Percentiles rank a stretch among this genome's conserved stretches.
These are phyloP conservation scores for Dendrothele bispora DNA, from an alignment of 768 basidiomycete genomes.

Conservation along the genomic window DNA sequence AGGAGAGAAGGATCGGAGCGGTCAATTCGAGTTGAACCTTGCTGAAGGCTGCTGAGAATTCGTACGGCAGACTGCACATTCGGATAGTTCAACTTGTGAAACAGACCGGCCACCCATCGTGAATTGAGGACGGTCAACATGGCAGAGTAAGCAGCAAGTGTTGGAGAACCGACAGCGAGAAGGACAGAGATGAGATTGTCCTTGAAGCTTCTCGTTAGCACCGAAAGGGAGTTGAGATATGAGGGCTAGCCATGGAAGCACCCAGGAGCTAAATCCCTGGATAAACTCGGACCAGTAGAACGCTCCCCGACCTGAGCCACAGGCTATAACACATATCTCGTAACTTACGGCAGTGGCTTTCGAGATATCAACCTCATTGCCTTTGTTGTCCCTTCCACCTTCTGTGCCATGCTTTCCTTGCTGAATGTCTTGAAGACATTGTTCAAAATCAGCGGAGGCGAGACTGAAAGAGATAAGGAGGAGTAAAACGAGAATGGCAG, in stretches of 20 bases:
- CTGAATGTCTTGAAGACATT: neutral
- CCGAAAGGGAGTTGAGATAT: constrained; percentile 53
- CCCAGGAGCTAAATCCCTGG: constrained; percentile 43
- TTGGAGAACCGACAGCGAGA: constrained; percentile 44
- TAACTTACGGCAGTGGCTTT: constrained; percentile 3
- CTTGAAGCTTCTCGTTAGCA: constrained; percentile 29
- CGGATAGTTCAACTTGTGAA: constrained; percentile 27
- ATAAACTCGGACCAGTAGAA: constrained; percentile 30
- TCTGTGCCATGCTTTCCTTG: neutral
- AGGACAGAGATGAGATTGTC: constrained; percentile 43
- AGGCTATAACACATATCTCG: neutral
- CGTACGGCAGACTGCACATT: constrained; percentile 29
- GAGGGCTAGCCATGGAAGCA: constrained; percentile 48
- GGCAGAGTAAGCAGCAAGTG: constrained; percentile 45
- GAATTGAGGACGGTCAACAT: constrained; percentile 41
- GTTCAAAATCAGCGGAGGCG: neutral
- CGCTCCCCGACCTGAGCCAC: neutral
- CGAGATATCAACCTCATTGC: neutral
- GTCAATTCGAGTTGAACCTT: constrained; percentile 35
- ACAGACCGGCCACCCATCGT: constrained; percentile 38
- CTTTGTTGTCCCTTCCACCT: neutral
- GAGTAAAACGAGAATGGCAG: too few species aligned
- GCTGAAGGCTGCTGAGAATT: constrained; percentile 40
- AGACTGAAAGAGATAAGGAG: too few species aligned
- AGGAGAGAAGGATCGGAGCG: constrained; percentile 26